These are phyloP conservation scores for Lavandula angustifolia DNA, from an alignment of 257 asterid species.

Conservation along the genomic window DNA sequence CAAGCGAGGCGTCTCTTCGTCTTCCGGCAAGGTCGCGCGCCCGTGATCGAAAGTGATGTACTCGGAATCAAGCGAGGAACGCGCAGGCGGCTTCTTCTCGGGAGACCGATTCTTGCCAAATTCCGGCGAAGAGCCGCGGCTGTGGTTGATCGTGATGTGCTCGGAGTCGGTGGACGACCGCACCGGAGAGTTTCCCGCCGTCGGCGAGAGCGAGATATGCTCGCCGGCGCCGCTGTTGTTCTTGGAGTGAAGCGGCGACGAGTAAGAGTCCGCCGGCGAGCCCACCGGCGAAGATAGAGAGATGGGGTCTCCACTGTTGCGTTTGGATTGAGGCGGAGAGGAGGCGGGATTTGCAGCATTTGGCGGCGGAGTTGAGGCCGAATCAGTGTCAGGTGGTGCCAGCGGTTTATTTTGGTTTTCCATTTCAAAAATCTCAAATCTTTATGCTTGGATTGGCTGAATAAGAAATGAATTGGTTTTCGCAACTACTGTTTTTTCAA, in stretches of 20 bases:
- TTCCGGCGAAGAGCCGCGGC: slow-evolving; percentile 45
- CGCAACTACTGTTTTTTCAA: not conserved
- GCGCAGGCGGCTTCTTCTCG: slow-evolving; percentile 44
- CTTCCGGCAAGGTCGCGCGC: slow-evolving; percentile 42
- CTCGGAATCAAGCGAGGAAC: slow-evolving; percentile 56
- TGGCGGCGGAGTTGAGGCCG: slow-evolving; percentile 22
- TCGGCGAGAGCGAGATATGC: slow-evolving; percentile 45
- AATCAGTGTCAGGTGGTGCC: slow-evolving; percentile 25
- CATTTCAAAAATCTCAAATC: slow-evolving; percentile 23
- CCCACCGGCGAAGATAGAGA: slow-evolving; percentile 43
- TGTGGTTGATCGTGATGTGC: slow-evolving; percentile 37
- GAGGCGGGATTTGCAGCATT: slow-evolving; percentile 21
- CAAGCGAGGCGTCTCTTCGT: slow-evolving; percentile 28
- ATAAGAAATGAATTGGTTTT: slow-evolving; percentile 12
- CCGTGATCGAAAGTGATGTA: slow-evolving; percentile 38
- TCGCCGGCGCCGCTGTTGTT: slow-evolving; percentile 41
- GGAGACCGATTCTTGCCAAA: slow-evolving; percentile 36
- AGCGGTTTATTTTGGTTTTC: slow-evolving; percentile 30
- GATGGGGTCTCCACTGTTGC: slow-evolving; percentile 43
- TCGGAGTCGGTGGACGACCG: slow-evolving; percentile 56
- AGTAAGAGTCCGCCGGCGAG: slow-evolving; percentile 30
- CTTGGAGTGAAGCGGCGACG: slow-evolving; percentile 41
- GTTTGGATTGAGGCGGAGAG: slow-evolving; percentile 30
- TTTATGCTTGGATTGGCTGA: not conserved
- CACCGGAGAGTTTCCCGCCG: slow-evolving; percentile 47